phyloP scores from a whole-genome alignment of 2,329 filamentous ascomycete genomes.

The Fonsecaea pedrosoi region DNA sequence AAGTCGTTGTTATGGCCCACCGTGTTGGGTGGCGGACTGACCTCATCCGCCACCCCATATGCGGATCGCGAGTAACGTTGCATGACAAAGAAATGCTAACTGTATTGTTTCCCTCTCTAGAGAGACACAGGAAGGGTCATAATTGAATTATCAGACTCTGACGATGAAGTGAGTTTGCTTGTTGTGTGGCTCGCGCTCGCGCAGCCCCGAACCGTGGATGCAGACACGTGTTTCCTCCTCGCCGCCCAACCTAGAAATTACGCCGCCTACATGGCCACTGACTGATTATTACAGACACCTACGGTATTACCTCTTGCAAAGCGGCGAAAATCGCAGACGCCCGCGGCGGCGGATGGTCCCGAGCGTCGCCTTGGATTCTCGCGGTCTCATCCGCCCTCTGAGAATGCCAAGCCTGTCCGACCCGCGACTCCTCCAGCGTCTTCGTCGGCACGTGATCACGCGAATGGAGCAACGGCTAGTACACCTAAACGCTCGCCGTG shows the following conservation, averaged over 20 bases:
- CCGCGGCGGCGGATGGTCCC: neutral
- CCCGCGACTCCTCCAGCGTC: neutral
- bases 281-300: neutral
- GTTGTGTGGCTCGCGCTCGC: neutral
- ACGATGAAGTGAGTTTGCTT: slow-evolving; percentile 4
- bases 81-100: slow-evolving; percentile 3
- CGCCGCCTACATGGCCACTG: neutral
- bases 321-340: slow-evolving; percentile 24
- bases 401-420: slow-evolving; percentile 4
- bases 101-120: neutral
- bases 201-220: neutral
- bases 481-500: neutral
- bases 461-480: neutral
- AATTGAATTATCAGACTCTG: slow-evolving; percentile 9
- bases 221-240: neutral
- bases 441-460: neutral
- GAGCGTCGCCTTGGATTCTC: neutral
- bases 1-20: neutral
- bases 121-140: neutral
- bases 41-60: neutral
- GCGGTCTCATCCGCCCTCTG: neutral
- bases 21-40: no score
- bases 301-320: slow-evolving; percentile 10
- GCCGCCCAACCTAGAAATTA: neutral
- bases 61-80: neutral